Conservation (phyloP, 2,329 filamentous ascomycete genomes). For the Remersonia thermophila region DNA sequence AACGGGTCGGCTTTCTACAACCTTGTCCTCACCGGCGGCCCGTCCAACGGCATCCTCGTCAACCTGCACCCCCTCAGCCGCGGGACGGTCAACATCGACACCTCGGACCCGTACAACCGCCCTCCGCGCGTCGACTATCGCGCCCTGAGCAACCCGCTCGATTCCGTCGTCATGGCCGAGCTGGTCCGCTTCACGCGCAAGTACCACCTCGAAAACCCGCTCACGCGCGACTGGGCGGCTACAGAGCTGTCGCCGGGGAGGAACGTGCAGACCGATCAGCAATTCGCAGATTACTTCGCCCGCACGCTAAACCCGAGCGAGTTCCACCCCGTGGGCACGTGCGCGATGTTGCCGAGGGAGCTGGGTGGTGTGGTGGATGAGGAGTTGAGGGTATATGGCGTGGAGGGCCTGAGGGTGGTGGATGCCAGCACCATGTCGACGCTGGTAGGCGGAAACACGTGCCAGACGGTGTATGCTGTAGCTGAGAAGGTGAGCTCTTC, state of each 20-base stretch:
- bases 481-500: constrained; percentile 15
- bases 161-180: constrained; percentile 33
- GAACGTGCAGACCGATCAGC: constrained; percentile 20
- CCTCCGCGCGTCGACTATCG: constrained; percentile 28
- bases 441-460: constrained; percentile 14
- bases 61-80: constrained; percentile 29
- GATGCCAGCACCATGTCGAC: constrained; percentile 14
- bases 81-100: constrained; percentile 27
- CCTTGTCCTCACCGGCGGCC: constrained; percentile 17
- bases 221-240: constrained; percentile 21
- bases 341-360: constrained; percentile 17
- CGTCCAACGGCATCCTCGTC: constrained; percentile 22
- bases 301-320: constrained; percentile 13
- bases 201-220: constrained; percentile 18
- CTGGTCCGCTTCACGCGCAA: constrained; percentile 26
- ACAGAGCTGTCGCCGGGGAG: constrained; percentile 26
- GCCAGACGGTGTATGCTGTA: constrained; percentile 16
- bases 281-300: constrained; percentile 16
- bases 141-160: constrained; percentile 34
- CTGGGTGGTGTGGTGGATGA: constrained; percentile 16
- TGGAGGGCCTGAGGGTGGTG: constrained; percentile 13
- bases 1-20: constrained; percentile 24
- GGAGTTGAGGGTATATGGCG: constrained; percentile 16
- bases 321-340: constrained; percentile 21
- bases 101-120: constrained; percentile 21